Conservation (phyloP, 257 asterid species). For the Ehretia macrophylla region DNA sequence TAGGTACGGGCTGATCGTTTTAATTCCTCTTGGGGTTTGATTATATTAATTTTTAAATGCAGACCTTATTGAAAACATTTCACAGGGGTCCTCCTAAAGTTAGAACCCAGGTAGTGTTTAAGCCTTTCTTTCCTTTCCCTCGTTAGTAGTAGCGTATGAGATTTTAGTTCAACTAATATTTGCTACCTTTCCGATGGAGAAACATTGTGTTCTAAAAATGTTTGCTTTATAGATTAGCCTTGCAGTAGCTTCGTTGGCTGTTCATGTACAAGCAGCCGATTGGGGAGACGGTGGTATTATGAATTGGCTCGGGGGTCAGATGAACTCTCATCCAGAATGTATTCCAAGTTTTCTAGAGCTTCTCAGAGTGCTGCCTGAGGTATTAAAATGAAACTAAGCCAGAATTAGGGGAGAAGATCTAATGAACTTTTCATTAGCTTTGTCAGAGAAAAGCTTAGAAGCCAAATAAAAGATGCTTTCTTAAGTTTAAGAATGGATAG, state of each 20-base stretch:
- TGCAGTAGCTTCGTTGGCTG: conserved; percentile 99
- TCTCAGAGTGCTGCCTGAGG: conserved; percentile 97
- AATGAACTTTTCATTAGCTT: background rate
- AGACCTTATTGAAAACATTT: conserved; percentile 85
- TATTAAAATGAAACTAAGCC: conserved; percentile 16
- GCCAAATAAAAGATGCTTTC: no score
- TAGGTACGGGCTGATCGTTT: no score
- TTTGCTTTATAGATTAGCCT: conserved; percentile 80
- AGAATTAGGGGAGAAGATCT: background rate
- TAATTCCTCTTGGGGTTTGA: conserved; percentile 14
- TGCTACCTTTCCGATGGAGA: conserved; percentile 5
- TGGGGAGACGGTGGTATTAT: conserved; percentile 98
- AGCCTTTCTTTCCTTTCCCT: no score
- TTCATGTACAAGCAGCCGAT: conserved; percentile 86
- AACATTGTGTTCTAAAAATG: conserved; percentile 37
- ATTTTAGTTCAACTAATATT: background rate
- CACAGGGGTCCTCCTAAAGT: conserved; percentile 93
- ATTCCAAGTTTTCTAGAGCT: conserved; percentile 96
- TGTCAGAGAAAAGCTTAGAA: conserved; percentile 1
- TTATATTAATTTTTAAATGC: conserved; percentile 31
- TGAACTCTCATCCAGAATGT: conserved; percentile 86
- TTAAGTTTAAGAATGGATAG: no score
- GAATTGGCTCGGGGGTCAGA: conserved; percentile 83
- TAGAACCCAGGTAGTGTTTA: conserved; percentile 96
- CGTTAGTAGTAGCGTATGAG: background rate